A percentile compares a stretch with the other conserved stretches of the same genome.
Evolutionary conservation across 1,284 basidiomycete species (phyloP).

Genomic region (Amylostereum areolatum): DNA sequence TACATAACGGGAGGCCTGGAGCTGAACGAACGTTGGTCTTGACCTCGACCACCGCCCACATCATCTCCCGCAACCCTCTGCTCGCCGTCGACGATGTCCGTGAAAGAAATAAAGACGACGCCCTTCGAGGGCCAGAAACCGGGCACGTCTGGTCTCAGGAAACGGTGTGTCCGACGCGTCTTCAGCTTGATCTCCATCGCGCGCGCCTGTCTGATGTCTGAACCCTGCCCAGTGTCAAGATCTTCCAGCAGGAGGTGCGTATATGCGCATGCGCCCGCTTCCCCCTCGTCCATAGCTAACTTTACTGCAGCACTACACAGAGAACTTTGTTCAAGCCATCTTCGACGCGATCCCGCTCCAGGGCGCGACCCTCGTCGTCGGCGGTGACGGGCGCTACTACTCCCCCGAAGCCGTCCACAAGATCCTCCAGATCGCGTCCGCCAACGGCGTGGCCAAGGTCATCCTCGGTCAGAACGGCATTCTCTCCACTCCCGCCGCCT

Average conservation of each 20-base stretch:
- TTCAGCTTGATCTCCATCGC: neutral
- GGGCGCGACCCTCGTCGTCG: slow-evolving; percentile 88
- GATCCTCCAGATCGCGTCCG: slow-evolving; percentile 89
- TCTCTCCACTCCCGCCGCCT: slow-evolving; percentile 94
- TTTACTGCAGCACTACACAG: slow-evolving; percentile 81
- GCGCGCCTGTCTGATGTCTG: slow-evolving; percentile 5
- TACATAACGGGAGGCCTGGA: too few relatives aligned
- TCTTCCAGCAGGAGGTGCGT: slow-evolving; percentile 83
- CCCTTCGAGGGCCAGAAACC: slow-evolving; percentile 90
- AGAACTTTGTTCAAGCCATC: slow-evolving; percentile 97
- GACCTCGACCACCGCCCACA: too few relatives aligned
- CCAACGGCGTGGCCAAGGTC: slow-evolving; percentile 85
- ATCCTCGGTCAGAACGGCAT: slow-evolving; percentile 89
- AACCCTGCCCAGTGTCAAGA: slow-evolving; percentile 65
- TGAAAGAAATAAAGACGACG: slow-evolving; percentile 66
- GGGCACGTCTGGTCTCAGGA: slow-evolving; percentile 91
- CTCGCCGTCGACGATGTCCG: slow-evolving; percentile 36
- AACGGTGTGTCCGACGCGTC: slow-evolving; percentile 51
- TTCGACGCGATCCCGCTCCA: slow-evolving; percentile 84
- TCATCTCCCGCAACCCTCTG: too few relatives aligned
- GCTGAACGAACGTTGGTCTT: neutral
- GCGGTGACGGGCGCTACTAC: slow-evolving; percentile 96
- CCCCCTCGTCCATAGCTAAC: slow-evolving; percentile 11
- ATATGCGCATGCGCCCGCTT: slow-evolving; percentile 10
- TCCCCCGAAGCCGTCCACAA: slow-evolving; percentile 86